Evolutionary conservation across 78 protist genomes (phyloP).

Genomic region (Trichosphaerium sp.): DNA sequence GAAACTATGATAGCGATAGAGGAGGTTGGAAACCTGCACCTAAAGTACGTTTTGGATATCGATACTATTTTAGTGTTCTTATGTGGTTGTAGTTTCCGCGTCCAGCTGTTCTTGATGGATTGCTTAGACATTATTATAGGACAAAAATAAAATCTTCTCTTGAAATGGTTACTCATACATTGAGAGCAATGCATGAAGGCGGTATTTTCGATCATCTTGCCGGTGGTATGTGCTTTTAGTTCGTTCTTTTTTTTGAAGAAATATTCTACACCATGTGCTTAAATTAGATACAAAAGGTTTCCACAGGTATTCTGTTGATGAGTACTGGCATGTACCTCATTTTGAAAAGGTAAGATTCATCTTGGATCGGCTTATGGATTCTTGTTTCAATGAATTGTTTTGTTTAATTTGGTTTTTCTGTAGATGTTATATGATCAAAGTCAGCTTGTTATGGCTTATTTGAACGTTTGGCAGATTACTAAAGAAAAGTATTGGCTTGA

Average conservation of each 20-base stretch:
- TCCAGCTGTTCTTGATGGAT: slow-evolving; percentile 23
- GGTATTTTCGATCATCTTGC: slow-evolving; percentile 75
- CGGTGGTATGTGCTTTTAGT: too few species aligned
- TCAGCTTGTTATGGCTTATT: slow-evolving; percentile 33
- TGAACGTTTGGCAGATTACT: slow-evolving; percentile 29
- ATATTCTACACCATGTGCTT: too few species aligned
- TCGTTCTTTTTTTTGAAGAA: too few species aligned
- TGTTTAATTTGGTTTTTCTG: slow-evolving; percentile 31
- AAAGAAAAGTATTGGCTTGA: neutral
- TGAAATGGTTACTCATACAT: slow-evolving; percentile 20
- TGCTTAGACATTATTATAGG: too few species aligned
- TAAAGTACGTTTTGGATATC: too few species aligned
- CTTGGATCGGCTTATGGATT: neutral
- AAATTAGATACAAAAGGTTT: too few species aligned
- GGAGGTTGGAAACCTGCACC: too few species aligned
- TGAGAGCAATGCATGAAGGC: slow-evolving; percentile 51
- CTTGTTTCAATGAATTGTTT: neutral
- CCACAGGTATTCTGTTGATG: slow-evolving; percentile 53
- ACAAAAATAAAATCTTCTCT: too few species aligned
- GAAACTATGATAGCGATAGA: too few species aligned
- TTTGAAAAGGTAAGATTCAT: neutral
- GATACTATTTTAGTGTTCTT: too few species aligned
- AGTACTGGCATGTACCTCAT: slow-evolving; percentile 61
- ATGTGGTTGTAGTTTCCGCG: slow-evolving; percentile 70
- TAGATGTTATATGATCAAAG: slow-evolving; percentile 76